Base-by-base conservation (phyloP, 1,284 basidiomycete species). In the Fomitopsis schrenkii region DNA sequence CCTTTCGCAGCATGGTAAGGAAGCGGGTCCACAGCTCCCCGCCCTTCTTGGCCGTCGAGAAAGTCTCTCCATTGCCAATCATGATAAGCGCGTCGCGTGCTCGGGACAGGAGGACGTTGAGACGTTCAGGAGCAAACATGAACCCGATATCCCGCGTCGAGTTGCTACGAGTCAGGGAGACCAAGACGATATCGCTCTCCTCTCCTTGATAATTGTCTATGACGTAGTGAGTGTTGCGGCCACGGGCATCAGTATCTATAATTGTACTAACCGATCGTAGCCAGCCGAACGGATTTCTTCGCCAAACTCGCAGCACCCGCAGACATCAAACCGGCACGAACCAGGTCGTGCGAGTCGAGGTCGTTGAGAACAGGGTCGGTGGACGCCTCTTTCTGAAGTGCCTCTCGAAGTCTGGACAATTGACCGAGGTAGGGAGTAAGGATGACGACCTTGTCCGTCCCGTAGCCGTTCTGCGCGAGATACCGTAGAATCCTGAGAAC, bases 341-440 rank as follows among this genome's bases (percentile, higher is more conserved):
- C 75, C 1, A 89, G 71, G 45, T 88, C 87, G 62, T 72, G 73
- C 0, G 81, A 79, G 60, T 89, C 87, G 5, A 90, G 68, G 60
- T 90, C 88, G 59, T 81, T 84, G 41, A 90, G 72, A 8, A 88
- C 70, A 0, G 87, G 83, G 61, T 90, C 86, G 33, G 75, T 77
- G 7, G 83, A 82, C 45, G 74, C 70, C 65, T 75, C 73, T 22
- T 19, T 45, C 42, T 22, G 42, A 19, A 90, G 65, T 0, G 74
- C 75, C 2, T 73, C 68, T 26, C 75, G 78, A 7, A 89, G 75
- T 54, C 77, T 77, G 26, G 75, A 76, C n/a, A 89, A 72, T 65
- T 90, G 87, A 0, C 87, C 88, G 9, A 88, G 72, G 63, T 89
- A 89, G 0, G 87, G 87, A 0, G 88, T 90, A 41, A 89, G 71